Conservation (phyloP, 163 green algal genomes). For the Smithsoniella earleae region DNA sequence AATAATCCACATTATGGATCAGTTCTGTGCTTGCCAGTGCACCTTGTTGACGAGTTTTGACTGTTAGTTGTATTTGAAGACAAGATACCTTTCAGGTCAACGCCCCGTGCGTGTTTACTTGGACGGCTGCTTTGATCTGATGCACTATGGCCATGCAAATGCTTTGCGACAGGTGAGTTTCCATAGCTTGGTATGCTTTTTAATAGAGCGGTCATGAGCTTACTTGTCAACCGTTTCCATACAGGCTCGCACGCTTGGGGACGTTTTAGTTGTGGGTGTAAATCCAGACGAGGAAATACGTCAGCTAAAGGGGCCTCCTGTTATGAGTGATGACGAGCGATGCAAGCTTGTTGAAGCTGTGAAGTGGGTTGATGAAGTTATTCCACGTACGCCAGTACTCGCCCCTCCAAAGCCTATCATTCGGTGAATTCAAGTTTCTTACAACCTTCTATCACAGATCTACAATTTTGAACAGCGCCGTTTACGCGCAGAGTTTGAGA, state of each 20-base stretch:
- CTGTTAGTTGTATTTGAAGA: neutral
- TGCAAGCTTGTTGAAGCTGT: slow-evolving; percentile 65
- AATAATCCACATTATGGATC: neutral
- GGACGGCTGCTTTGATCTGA: slow-evolving; percentile 99
- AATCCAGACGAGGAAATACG: slow-evolving; percentile 89
- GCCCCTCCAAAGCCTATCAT: neutral
- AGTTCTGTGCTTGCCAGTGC: neutral
- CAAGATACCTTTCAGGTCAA: slow-evolving; percentile 40
- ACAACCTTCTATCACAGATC: no score
- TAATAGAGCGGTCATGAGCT: no score
- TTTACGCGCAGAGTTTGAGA: no score
- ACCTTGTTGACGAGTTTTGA: neutral
- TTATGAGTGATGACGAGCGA: slow-evolving; percentile 83
- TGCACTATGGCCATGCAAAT: slow-evolving; percentile 99
- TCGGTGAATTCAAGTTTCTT: no score
- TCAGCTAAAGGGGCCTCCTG: slow-evolving; percentile 67
- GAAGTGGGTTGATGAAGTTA: slow-evolving; percentile 97
- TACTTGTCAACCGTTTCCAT: neutral
- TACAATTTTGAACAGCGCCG: no score
- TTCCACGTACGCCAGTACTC: slow-evolving; percentile 48
- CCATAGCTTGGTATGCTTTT: no score
- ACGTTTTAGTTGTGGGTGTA: slow-evolving; percentile 88
- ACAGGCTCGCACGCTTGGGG: slow-evolving; percentile 74
- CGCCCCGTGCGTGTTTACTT: slow-evolving; percentile 89
- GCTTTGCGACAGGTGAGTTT: slow-evolving; percentile 75